Evolutionary conservation across 1,139 yeast genomes (phyloP).

Genomic region (Kurtzmaniella quercitrusa): DNA sequence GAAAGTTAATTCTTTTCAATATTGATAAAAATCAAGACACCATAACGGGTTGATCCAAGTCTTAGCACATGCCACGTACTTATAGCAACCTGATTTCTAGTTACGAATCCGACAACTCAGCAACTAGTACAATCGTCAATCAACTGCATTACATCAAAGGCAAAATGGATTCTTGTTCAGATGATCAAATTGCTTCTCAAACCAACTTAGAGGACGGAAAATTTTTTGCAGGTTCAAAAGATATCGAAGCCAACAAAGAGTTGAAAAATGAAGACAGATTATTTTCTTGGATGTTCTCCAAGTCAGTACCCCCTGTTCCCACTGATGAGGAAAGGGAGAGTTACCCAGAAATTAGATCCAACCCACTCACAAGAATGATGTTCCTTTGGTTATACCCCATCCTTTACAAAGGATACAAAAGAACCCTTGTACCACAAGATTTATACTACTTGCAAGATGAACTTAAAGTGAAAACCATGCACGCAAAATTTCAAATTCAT

Average conservation of each 20-base stretch:
- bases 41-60: not conserved
- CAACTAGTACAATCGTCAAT: slow-evolving; percentile 5
- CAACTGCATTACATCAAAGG: slow-evolving; percentile 1
- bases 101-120: slow-evolving; percentile 5
- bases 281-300: slow-evolving; percentile 32
- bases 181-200: slow-evolving; percentile 8
- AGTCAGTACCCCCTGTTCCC: slow-evolving; percentile 32
- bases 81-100: slow-evolving; percentile 1
- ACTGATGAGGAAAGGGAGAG: slow-evolving; percentile 32
- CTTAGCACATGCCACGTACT: slow-evolving; percentile 2
- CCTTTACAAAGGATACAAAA: slow-evolving; percentile 37
- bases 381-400: slow-evolving; percentile 44
- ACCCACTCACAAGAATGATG: slow-evolving; percentile 23
- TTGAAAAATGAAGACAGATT: slow-evolving; percentile 26
- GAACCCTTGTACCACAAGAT: slow-evolving; percentile 40
- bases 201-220: slow-evolving; percentile 5
- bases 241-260: slow-evolving; percentile 10
- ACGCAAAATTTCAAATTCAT: slow-evolving; percentile 24
- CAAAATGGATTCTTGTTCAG: not conserved
- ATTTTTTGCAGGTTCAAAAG: not conserved
- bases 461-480: slow-evolving; percentile 39
- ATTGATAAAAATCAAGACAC: not conserved
- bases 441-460: slow-evolving; percentile 37
- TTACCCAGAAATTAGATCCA: slow-evolving; percentile 35
- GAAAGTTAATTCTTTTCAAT: not conserved